Evolutionary conservation across 1,139 yeast genomes (phyloP), one percentile per base, ranked within the genome.

Genomic region (Yamadazyma oceani): DNA sequence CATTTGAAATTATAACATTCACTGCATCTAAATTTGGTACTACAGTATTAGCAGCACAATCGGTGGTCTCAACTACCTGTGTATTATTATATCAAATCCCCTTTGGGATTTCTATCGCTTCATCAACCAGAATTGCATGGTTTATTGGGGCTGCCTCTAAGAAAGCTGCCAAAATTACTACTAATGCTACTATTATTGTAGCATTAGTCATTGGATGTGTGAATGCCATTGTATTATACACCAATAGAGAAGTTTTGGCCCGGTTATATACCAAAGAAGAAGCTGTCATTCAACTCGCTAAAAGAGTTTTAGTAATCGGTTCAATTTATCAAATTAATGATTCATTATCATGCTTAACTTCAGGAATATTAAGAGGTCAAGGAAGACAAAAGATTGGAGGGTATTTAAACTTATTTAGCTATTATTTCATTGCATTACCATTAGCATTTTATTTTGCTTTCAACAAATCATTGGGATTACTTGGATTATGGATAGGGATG

Each of bases 51-150:
- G 92, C 88, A 11, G 84, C 90, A 0, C 90, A 85, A 58, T 78
- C 86, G 5, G 78, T 85, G 34, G 77, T 83, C 17, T 70, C 86
- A 9, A 82, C 92, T 0, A 72, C 85, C 8, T 80, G 85, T 51
- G 81, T 82, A 5, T 64, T 84, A 32, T 65, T 82, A 23, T 85
- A 83, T 53, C 92, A 85, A 56, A 66, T 84, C 13, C 90, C 92
- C 5, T 82, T 83, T 62, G 87, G 90, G 1, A 68, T 83, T 36
- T 77, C 86, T 6, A 82, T 85, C 36, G 87, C 89, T 3, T 75
- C 86, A 1, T 79, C 89, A 10, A 83, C 92, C 0, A 71, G 92
- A 60, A 74, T 84, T 31, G 94, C 92, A 1, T 82, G 87, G 78
- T 82, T 69, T 50, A 74, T 85, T 43, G 94, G 94, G 7, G 84